Evolutionary conservation across 1,284 basidiomycete genomes (phyloP).

Genomic region (Ustilago shanxiensis): DNA sequence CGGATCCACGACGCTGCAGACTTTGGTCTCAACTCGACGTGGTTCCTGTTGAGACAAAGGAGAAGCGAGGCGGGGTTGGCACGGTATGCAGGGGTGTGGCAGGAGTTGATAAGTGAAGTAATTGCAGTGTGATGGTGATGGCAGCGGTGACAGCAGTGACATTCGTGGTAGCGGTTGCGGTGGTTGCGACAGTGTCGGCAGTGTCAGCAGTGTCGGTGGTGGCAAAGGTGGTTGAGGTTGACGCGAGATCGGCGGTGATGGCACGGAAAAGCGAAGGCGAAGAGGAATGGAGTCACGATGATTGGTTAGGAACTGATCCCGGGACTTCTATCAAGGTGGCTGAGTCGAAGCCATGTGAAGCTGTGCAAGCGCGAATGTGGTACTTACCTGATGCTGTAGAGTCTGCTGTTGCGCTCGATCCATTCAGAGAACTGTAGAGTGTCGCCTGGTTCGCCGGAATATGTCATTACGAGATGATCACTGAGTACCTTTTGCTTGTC

Average conservation of each 20-base stretch:
- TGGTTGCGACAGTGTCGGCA: not conserved
- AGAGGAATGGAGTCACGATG: too few relatives aligned
- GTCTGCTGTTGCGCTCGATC: conserved; percentile 91
- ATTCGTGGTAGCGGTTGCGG: not conserved
- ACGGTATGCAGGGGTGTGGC: not conserved
- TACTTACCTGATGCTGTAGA: conserved; percentile 90
- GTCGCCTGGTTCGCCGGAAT: conserved; percentile 92
- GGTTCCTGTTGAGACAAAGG: conserved; percentile 62
- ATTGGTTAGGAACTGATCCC: not conserved
- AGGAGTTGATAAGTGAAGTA: not conserved
- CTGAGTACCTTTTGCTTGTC: conserved; percentile 96
- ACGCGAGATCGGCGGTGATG: too few relatives aligned
- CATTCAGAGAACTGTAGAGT: conserved; percentile 97
- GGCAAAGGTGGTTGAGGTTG: not conserved
- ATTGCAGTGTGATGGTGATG: not conserved
- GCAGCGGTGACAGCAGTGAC: not conserved
- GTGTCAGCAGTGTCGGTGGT: not conserved
- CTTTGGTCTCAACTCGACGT: conserved; percentile 86
- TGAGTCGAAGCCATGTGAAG: not conserved
- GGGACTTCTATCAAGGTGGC: not conserved
- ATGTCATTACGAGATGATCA: conserved; percentile 93
- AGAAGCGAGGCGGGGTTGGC: not conserved
- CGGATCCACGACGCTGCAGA: conserved; percentile 96
- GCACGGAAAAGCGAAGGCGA: too few relatives aligned
- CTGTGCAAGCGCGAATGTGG: not conserved